A percentile compares a stretch with the other conserved stretches of the same genome.
Conservation (phyloP, 2,329 filamentous ascomycete species). For the Talaromyces sp. region DNA sequence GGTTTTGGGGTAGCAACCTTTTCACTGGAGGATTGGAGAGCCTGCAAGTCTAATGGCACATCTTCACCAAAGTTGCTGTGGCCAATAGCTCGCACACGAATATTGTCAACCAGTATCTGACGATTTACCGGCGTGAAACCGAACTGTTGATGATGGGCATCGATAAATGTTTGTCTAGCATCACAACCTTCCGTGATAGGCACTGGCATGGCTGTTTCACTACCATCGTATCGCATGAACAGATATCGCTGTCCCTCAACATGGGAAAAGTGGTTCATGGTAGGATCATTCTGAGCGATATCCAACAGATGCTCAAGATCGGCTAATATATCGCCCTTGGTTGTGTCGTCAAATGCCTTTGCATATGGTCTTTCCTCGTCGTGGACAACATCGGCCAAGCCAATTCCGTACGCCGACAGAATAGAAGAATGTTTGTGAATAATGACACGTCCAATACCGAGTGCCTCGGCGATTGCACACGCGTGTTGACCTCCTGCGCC, state of each 20-base stretch:
- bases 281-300: conserved; percentile 9
- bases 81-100: conserved; percentile 30
- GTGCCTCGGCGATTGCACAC: conserved; percentile 79
- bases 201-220: conserved; percentile 49
- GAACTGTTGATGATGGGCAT: conserved; percentile 44
- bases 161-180: conserved; percentile 32
- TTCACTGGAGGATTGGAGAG: background rate
- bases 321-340: too few relatives aligned
- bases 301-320: too few relatives aligned
- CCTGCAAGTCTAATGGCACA: background rate
- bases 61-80: background rate
- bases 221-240: conserved; percentile 47
- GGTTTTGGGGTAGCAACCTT: background rate
- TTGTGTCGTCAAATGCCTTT: too few relatives aligned
- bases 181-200: conserved; percentile 34
- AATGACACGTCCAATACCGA: conserved; percentile 79
- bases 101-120: conserved; percentile 46
- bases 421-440: conserved; percentile 86
- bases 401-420: conserved; percentile 63
- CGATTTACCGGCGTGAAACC: conserved; percentile 35
- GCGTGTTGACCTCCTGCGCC: conserved; percentile 90
- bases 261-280: too few relatives aligned
- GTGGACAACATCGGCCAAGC: background rate
- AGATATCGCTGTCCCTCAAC: too few relatives aligned
- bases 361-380: too few relatives aligned